phyloP scores from a whole-genome alignment of 2,329 filamentous ascomycete genomes.

The Aspergillus carbonarius region DNA sequence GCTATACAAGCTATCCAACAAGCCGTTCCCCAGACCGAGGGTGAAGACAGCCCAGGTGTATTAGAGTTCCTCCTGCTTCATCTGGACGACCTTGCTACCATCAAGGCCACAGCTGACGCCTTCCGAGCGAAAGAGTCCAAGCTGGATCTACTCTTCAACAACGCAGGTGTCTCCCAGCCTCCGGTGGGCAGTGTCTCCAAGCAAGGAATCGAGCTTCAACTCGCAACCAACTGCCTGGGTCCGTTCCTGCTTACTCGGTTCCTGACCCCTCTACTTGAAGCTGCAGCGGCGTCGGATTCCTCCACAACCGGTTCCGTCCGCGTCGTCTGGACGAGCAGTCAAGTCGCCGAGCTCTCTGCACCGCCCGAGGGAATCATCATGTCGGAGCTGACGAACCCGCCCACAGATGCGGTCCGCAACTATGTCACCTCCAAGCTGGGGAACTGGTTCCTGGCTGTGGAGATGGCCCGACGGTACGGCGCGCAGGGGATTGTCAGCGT shows the following conservation, averaged over 20 bases:
- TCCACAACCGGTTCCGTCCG: constrained; percentile 27
- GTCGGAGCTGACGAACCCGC: constrained; percentile 5
- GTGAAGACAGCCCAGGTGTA: not conserved
- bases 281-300: constrained; percentile 22
- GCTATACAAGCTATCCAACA: not conserved
- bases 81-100: constrained; percentile 27
- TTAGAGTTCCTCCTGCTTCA: constrained; percentile 45
- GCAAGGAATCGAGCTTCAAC: constrained; percentile 36
- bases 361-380: constrained; percentile 10
- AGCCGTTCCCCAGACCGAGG: not conserved
- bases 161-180: constrained; percentile 39
- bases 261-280: constrained; percentile 36
- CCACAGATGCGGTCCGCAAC: constrained; percentile 20
- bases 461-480: constrained; percentile 30
- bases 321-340: constrained; percentile 35
- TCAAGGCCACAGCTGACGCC: constrained; percentile 26
- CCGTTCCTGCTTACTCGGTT: constrained; percentile 43
- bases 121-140: constrained; percentile 37
- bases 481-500: constrained; percentile 35
- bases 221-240: constrained; percentile 44
- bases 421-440: constrained; percentile 40
- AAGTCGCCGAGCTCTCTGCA: constrained; percentile 19
- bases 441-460: constrained; percentile 28
- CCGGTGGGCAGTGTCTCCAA: constrained; percentile 33
- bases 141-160: constrained; percentile 45